A percentile compares a stretch with the other conserved stretches of the same genome.
Evolutionary conservation across 768 basidiomycete species (phyloP).

Genomic region (Austroboletus eburneus): DNA sequence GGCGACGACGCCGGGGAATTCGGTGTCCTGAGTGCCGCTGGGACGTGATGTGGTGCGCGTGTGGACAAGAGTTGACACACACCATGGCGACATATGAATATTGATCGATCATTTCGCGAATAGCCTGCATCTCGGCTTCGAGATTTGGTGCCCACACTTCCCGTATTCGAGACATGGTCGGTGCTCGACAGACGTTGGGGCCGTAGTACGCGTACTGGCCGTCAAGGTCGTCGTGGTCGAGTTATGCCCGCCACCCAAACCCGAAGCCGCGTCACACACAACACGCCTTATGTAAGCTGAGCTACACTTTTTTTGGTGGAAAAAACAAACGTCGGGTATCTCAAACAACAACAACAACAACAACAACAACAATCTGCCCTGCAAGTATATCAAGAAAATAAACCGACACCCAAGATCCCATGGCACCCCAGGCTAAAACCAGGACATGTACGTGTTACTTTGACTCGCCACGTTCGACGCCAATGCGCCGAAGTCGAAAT

Average conservation of each 20-base stretch:
- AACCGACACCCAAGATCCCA: slow-evolving; percentile 11
- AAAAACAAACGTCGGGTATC: too few species aligned
- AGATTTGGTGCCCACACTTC: slow-evolving; percentile 96
- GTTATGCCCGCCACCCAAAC: slow-evolving; percentile 11
- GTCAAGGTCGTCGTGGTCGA: slow-evolving; percentile 20
- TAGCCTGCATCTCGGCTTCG: slow-evolving; percentile 85
- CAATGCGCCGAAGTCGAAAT: slow-evolving; percentile 60
- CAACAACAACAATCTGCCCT: slow-evolving; percentile 7
- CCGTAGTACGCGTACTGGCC: slow-evolving; percentile 1
- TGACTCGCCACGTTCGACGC: slow-evolving; percentile 53
- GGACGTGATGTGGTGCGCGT: slow-evolving; percentile 2
- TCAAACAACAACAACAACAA: slow-evolving; percentile 6
- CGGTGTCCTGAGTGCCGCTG: slow-evolving; percentile 73
- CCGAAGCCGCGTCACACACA: slow-evolving; percentile 15
- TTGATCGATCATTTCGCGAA: slow-evolving; percentile 81
- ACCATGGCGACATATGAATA: slow-evolving; percentile 97
- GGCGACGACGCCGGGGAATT: slow-evolving; percentile 98
- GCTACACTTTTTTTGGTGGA: too few species aligned
- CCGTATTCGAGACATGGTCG: slow-evolving; percentile 74
- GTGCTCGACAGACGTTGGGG: slow-evolving; percentile 3
- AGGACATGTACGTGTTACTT: slow-evolving; percentile 58
- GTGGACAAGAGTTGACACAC: slow-evolving; percentile 27
- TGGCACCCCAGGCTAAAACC: slow-evolving; percentile 42
- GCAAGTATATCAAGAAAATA: slow-evolving; percentile 16
- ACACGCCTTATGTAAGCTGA: slow-evolving; percentile 24